Base-by-base conservation (phyloP, 108 stramenopile species). In the Nitzschia palea region DNA sequence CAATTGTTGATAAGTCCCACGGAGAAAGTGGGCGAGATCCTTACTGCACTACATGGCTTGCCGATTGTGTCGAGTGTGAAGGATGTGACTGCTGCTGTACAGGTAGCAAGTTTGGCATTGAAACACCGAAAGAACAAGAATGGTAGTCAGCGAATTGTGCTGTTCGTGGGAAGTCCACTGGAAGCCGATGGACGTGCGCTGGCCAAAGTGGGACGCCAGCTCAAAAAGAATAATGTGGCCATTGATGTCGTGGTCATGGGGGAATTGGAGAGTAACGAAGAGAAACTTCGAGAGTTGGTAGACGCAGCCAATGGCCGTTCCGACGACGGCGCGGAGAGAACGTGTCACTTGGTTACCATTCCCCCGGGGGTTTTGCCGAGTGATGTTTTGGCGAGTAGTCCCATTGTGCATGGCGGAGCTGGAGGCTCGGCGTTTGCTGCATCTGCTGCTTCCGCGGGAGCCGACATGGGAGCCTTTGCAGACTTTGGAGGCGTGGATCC, bases 121-220 rank as follows among this genome's bases (percentile, higher is more conserved):
- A 98, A 99, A 67, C 97, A 99, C 79, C 90, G 98, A 15, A 80
- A 86, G 29, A 98, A 99, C 81, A 99, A 99, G 85, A 97, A 98
- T 78, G 98, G 98, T 9, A 74, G 84, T 26, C 97, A 98, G 78
- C 70, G 97, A 14, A 96, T 99, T 67, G 84, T 99, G 6, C 55
- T 96, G 36, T 99, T 99, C 57, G 90, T 98, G 8, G 95, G 95
- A 44, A 75, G 77, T 31, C 97, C 97, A 4, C 79, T 83, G 72
- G 81, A 54, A 55, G 62, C 81, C 10, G 85, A 85, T 20, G 22
- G n/a, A 0, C 64, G 79, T 12, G 69, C 78, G 10, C 50, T 98
- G 30, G 65, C 82, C 42, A 96, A 94, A 71, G 86, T 84, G 30
- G 97, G 91, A 27, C 86, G 89, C 59, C 82, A 86, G 61, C 77